Percentiles rank a stretch among this genome's conserved stretches.
Conservation (phyloP, 148 eudicot genomes). For the Diospyros lotus region DNA sequence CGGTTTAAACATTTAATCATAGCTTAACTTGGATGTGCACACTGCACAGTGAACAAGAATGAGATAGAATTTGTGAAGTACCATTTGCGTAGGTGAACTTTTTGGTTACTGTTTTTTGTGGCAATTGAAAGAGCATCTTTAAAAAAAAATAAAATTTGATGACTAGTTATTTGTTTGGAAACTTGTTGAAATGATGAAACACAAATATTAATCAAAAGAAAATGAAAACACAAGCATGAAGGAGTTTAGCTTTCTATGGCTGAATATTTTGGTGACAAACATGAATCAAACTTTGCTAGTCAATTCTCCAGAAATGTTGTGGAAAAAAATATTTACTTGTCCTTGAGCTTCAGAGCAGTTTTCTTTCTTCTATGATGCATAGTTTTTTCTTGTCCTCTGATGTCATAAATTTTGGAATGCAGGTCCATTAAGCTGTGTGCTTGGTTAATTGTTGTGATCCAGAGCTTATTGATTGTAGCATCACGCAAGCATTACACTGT, state of each 20-base stretch:
- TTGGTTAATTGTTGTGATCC: slow-evolving; percentile 67
- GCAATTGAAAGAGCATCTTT: too few species aligned
- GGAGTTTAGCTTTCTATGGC: too few species aligned
- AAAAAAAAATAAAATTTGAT: too few species aligned
- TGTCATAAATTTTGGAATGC: slow-evolving; percentile 14
- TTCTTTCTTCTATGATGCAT: not conserved
- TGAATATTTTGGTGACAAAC: too few species aligned
- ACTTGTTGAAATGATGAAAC: too few species aligned
- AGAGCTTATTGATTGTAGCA: slow-evolving; percentile 90
- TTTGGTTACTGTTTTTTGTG: not conserved
- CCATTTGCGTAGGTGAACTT: not conserved
- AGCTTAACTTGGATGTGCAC: not conserved
- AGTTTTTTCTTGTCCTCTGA: not conserved
- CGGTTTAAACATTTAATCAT: not conserved
- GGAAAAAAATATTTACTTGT: too few species aligned
- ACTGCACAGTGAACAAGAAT: not conserved
- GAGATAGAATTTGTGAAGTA: not conserved
- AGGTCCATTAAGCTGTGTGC: slow-evolving; percentile 82
- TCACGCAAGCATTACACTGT: slow-evolving; percentile 98
- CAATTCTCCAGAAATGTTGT: too few species aligned
- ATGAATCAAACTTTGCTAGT: too few species aligned
- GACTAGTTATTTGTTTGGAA: too few species aligned
- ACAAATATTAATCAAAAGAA: too few species aligned
- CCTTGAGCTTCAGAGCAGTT: not conserved
- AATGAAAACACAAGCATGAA: too few species aligned